A percentile compares a stretch with the other conserved stretches of the same genome.
phyloP scores from a whole-genome alignment of 768 basidiomycete genomes.

The Lentinus brumalis region DNA sequence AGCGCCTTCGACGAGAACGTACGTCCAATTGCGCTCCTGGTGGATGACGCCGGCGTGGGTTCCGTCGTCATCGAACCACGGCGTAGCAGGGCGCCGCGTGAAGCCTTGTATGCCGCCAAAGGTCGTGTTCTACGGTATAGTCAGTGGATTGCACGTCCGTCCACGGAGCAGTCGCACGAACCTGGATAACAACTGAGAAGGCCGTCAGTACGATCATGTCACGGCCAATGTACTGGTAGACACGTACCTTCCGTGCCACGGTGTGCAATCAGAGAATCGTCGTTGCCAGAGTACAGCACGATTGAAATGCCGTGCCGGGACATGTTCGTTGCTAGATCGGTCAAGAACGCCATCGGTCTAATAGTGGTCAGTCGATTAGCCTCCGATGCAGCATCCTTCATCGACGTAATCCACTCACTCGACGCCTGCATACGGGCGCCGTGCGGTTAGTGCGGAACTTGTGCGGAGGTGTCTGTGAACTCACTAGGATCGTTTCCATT shows the following conservation, averaged over 20 bases:
- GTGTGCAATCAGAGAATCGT: constrained; percentile 67
- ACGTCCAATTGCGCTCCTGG: constrained; percentile 67
- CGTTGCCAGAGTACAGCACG: constrained; percentile 69
- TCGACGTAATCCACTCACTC: constrained; percentile 29
- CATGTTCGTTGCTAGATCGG: constrained; percentile 67
- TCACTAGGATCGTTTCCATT: constrained; percentile 36
- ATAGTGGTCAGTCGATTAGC: background rate
- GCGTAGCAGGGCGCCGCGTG: constrained; percentile 64
- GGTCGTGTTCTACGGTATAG: constrained; percentile 62
- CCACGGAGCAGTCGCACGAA: constrained; percentile 21
- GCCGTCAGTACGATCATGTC: background rate
- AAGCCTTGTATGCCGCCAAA: constrained; percentile 80
- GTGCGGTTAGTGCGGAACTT: background rate
- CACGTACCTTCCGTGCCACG: constrained; percentile 60
- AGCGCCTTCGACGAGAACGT: constrained; percentile 39
- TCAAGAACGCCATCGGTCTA: constrained; percentile 65
- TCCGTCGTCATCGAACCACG: constrained; percentile 62
- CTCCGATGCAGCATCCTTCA: background rate
- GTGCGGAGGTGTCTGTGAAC: constrained; percentile 8
- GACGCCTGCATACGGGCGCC: constrained; percentile 26
- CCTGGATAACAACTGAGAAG: constrained; percentile 49
- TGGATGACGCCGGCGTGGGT: constrained; percentile 69
- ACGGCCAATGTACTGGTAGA: background rate
- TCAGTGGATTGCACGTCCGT: background rate
- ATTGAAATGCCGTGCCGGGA: constrained; percentile 51